Conservation (phyloP, 768 basidiomycete species). For the Trametes cinnabarina region DNA sequence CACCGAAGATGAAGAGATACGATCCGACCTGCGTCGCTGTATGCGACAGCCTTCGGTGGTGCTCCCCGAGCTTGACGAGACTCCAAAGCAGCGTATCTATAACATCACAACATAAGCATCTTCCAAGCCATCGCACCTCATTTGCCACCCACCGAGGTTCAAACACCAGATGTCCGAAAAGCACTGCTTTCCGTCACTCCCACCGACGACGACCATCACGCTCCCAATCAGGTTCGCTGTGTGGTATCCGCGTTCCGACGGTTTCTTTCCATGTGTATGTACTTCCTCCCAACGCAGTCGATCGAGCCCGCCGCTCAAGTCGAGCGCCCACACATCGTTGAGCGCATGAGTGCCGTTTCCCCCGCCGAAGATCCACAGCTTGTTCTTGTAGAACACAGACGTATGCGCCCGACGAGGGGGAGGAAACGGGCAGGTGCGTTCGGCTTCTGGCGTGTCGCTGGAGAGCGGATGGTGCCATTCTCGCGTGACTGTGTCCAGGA, state of each 20-base stretch:
- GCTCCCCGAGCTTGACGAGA: conserved; percentile 40
- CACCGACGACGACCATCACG: conserved; percentile 86
- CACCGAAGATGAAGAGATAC: conserved; percentile 86
- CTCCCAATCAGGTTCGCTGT: conserved; percentile 84
- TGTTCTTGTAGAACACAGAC: conserved; percentile 66
- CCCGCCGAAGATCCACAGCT: conserved; percentile 89
- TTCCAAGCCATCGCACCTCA: not conserved
- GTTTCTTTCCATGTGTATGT: conserved; percentile 50
- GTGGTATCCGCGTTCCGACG: conserved; percentile 80
- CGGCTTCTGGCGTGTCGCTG: conserved; percentile 13
- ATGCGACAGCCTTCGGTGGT: conserved; percentile 73
- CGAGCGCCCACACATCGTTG: conserved; percentile 87
- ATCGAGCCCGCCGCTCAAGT: conserved; percentile 47
- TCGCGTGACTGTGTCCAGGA: conserved; percentile 75
- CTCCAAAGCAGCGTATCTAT: conserved; percentile 36
- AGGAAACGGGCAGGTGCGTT: conserved; percentile 16
- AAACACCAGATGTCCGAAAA: conserved; percentile 88
- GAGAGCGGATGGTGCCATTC: conserved; percentile 57
- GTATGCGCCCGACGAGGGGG: conserved; percentile 84
- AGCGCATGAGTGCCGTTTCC: conserved; percentile 89
- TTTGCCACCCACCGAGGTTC: conserved; percentile 64
- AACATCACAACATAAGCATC: conserved; percentile 30
- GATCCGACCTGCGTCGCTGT: conserved; percentile 89
- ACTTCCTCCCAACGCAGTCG: conserved; percentile 60
- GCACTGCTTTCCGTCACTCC: conserved; percentile 85